A percentile compares a stretch with the other conserved stretches of the same genome.
Conservation (phyloP, 305 asterid species). For the Galium porrigens region DNA sequence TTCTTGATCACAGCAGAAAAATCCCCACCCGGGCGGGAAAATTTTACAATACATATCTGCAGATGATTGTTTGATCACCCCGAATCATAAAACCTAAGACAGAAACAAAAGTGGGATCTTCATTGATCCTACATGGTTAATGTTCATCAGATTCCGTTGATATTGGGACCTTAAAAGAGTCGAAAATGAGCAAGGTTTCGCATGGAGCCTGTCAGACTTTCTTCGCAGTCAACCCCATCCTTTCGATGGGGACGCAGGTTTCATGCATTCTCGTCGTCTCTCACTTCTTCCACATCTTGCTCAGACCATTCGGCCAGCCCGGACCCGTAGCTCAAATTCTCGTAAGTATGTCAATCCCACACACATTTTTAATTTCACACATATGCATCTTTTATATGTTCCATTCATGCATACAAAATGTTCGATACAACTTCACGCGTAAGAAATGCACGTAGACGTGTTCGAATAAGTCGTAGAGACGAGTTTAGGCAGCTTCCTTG, state of each 20-base stretch:
- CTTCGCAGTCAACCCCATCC: slow-evolving; percentile 67
- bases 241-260: slow-evolving; percentile 65
- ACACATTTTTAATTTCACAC: slow-evolving; percentile 13
- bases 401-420: background rate
- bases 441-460: background rate
- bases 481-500: background rate
- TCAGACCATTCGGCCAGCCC: slow-evolving; percentile 81
- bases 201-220: slow-evolving; percentile 31
- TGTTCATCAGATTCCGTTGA: slow-evolving; percentile 2
- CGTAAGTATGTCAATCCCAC: slow-evolving; percentile 68
- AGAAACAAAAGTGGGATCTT: background rate
- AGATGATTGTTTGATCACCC: background rate
- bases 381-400: background rate
- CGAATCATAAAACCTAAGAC: background rate
- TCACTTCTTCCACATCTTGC: slow-evolving; percentile 70
- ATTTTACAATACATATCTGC: background rate
- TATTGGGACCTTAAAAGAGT: background rate
- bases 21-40: background rate
- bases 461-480: no score
- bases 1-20: background rate
- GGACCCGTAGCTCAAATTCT: slow-evolving; percentile 91
- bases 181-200: slow-evolving; percentile 27
- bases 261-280: slow-evolving; percentile 79
- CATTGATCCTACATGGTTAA: background rate
- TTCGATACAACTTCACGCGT: background rate